Conservation (phyloP, 1,139 yeast species). For the Suhomyces chickasaworum region DNA sequence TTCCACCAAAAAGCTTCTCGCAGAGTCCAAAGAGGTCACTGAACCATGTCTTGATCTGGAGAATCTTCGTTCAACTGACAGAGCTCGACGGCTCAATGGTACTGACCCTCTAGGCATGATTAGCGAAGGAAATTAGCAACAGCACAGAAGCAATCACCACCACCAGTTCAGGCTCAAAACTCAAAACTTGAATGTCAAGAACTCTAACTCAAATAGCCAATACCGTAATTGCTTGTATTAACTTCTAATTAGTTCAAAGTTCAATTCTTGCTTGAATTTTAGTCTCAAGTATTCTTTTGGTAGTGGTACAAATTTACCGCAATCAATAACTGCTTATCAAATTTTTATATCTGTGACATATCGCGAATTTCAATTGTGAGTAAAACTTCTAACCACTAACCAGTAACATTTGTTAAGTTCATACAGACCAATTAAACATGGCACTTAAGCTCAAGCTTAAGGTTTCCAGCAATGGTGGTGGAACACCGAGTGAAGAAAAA, state of each 20-base stretch:
- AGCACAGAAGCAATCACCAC: neutral
- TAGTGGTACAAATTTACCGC: neutral
- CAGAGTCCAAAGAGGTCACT: slow-evolving; percentile 40
- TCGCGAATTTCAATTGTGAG: neutral
- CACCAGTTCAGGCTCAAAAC: neutral
- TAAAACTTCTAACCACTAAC: neutral
- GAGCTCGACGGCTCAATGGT: slow-evolving; percentile 11
- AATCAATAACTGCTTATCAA: slow-evolving; percentile 2
- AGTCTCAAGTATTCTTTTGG: neutral
- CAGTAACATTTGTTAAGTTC: neutral
- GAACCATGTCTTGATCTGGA: slow-evolving; percentile 42
- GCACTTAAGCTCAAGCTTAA: slow-evolving; percentile 30
- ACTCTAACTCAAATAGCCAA: neutral
- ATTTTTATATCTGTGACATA: neutral
- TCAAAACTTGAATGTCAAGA: neutral
- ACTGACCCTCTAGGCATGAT: slow-evolving; percentile 6
- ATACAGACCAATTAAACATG: slow-evolving; percentile 11
- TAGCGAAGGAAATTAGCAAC: neutral
- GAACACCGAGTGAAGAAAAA: slow-evolving; percentile 6
- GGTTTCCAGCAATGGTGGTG: slow-evolving; percentile 16
- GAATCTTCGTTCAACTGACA: slow-evolving; percentile 16
- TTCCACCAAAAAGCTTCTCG: slow-evolving; percentile 36
- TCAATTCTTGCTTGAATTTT: neutral
- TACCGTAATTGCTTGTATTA: neutral
- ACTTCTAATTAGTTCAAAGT: neutral